Conservation (phyloP, 2,329 filamentous ascomycete genomes). For the Aspergillus bombycis region DNA sequence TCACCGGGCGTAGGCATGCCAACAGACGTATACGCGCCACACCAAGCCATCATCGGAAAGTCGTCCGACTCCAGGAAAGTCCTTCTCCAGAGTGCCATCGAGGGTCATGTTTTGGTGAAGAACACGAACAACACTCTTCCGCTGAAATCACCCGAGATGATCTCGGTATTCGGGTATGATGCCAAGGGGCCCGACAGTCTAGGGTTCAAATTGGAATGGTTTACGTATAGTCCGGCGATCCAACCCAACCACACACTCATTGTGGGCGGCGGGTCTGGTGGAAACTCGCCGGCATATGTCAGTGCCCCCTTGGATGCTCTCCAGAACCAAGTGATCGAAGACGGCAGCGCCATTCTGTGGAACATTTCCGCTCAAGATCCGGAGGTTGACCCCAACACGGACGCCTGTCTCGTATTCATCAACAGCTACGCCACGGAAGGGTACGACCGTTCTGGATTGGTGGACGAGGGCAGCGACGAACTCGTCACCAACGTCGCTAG, state of each 20-base stretch:
- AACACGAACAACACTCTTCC: constrained; percentile 56
- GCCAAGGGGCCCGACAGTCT: constrained; percentile 18
- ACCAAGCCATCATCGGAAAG: constrained; percentile 53
- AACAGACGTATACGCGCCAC: constrained; percentile 12
- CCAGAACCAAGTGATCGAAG: constrained; percentile 53
- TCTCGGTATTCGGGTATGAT: constrained; percentile 33
- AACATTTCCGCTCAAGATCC: constrained; percentile 23
- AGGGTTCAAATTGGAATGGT: not conserved
- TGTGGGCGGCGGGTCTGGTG: constrained; percentile 54
- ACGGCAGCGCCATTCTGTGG: constrained; percentile 50
- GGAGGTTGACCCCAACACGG: constrained; percentile 19
- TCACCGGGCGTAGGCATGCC: constrained; percentile 30
- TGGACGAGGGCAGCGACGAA: constrained; percentile 52
- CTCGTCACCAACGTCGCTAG: constrained; percentile 62
- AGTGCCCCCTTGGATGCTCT: constrained; percentile 60
- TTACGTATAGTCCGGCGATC: not conserved
- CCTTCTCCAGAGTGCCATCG: constrained; percentile 56
- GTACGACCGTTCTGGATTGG: constrained; percentile 39
- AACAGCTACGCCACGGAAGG: constrained; percentile 53
- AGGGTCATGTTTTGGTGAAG: constrained; percentile 60
- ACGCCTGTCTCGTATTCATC: constrained; percentile 59
- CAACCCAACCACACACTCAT: constrained; percentile 52
- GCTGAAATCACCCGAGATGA: constrained; percentile 34
- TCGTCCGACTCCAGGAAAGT: constrained; percentile 32
- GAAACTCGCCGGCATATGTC: constrained; percentile 51